phyloP scores from a whole-genome alignment of 1,284 basidiomycete genomes.

The Hypsizygus ulmarius region DNA sequence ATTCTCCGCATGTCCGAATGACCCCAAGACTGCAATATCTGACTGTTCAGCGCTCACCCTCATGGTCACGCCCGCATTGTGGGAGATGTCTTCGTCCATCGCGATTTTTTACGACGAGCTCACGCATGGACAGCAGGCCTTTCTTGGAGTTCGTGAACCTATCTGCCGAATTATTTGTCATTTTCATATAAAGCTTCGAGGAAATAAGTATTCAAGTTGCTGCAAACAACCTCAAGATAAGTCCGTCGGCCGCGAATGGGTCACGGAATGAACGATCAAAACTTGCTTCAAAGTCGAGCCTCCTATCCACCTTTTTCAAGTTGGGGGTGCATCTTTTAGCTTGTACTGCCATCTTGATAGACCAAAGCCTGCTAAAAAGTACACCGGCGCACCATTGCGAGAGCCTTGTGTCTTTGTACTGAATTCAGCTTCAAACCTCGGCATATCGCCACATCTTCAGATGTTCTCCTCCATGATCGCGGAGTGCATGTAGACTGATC shows the following conservation, averaged over 20 bases:
- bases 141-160: background rate
- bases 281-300: conserved; percentile 14
- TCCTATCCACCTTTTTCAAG: conserved; percentile 19
- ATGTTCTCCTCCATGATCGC: background rate
- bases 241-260: conserved; percentile 37
- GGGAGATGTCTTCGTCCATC: conserved; percentile 28
- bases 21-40: too few relatives aligned
- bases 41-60: too few relatives aligned
- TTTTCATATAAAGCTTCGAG: too few relatives aligned
- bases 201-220: too few relatives aligned
- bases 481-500: too few relatives aligned
- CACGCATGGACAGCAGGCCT: conserved; percentile 16
- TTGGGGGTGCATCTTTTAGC: conserved; percentile 10
- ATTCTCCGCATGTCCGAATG: too few relatives aligned
- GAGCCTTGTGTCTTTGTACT: conserved; percentile 17
- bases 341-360: conserved; percentile 29
- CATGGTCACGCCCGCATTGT: too few relatives aligned
- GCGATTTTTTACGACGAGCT: conserved; percentile 23
- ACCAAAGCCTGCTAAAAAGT: conserved; percentile 33
- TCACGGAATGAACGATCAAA: conserved; percentile 24
- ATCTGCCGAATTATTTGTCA: too few relatives aligned
- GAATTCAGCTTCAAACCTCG: conserved; percentile 22
- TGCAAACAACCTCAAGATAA: conserved; percentile 33
- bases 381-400: conserved; percentile 31
- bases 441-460: conserved; percentile 23